Percentiles rank a stretch among this genome's conserved stretches.
These are phyloP conservation scores for Aspergillus wentii DNA, from an alignment of 495 filamentous ascomycete species.

Conservation along the genomic window DNA sequence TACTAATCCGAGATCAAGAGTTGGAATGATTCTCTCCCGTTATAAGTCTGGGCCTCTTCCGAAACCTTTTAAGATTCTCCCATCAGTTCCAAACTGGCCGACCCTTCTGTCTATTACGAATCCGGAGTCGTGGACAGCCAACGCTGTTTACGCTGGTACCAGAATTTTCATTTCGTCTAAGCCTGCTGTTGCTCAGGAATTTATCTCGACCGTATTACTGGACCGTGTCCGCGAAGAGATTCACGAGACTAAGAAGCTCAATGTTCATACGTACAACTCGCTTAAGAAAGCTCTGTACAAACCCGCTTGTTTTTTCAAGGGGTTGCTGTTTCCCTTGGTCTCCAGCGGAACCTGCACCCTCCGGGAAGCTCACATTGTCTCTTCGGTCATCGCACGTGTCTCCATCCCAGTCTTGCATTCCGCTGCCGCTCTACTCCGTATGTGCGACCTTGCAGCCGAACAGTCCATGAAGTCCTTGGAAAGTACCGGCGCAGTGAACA, in stretches of 20 bases:
- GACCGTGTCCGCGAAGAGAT: conserved; percentile 87
- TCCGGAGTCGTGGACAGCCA: conserved; percentile 82
- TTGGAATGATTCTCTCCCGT: conserved; percentile 81
- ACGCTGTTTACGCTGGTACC: conserved; percentile 81
- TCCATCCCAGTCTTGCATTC: conserved; percentile 87
- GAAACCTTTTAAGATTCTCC: conserved; percentile 96
- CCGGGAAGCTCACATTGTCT: conserved; percentile 86
- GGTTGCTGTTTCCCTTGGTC: conserved; percentile 86
- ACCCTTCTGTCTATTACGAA: conserved; percentile 77
- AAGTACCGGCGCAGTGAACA: conserved; percentile 78
- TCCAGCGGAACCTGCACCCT: conserved; percentile 73
- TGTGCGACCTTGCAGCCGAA: conserved; percentile 90
- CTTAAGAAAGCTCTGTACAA: conserved; percentile 94
- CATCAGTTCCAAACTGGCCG: conserved; percentile 85
- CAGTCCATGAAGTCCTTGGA: conserved; percentile 72
- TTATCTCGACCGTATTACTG: conserved; percentile 75
- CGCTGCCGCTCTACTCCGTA: conserved; percentile 80
- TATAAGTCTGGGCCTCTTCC: conserved; percentile 94
- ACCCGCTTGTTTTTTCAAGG: conserved; percentile 95
- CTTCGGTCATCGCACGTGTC: conserved; percentile 73
- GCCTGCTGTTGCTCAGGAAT: conserved; percentile 69
- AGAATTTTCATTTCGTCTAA: conserved; percentile 82
- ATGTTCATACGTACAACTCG: conserved; percentile 89
- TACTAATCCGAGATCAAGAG: conserved; percentile 44
- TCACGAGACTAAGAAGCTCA: conserved; percentile 81